Percentiles rank a stretch among this genome's conserved stretches.
These are phyloP conservation scores for Plasmopara viticola DNA, from an alignment of 352 stramenopile species.

Conservation along the genomic window DNA sequence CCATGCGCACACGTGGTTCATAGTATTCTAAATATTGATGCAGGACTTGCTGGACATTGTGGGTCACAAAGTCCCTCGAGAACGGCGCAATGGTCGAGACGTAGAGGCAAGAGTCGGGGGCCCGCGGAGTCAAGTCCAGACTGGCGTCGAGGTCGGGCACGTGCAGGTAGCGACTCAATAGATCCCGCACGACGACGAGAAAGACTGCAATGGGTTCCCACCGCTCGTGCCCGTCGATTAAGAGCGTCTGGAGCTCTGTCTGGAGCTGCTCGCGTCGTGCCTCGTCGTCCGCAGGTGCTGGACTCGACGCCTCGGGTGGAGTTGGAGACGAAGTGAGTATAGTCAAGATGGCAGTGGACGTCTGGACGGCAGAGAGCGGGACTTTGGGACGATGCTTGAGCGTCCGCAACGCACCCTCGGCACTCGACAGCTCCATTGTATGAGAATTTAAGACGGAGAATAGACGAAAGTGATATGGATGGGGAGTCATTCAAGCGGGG, in stretches of 20 bases:
- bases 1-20: conserved; percentile 77
- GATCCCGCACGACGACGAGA: conserved; percentile 46
- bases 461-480: neutral
- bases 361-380: conserved; percentile 31
- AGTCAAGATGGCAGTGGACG: conserved; percentile 30
- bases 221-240: conserved; percentile 48
- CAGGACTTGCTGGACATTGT: conserved; percentile 31
- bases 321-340: conserved; percentile 16
- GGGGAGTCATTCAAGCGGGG: conserved; percentile 1
- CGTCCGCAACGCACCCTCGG: conserved; percentile 63
- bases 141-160: conserved; percentile 26
- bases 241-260: conserved; percentile 42
- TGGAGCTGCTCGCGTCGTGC: conserved; percentile 35
- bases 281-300: conserved; percentile 4
- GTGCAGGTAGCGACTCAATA: conserved; percentile 32
- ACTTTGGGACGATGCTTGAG: conserved; percentile 68
- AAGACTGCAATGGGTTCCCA: conserved; percentile 76
- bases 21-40: conserved; percentile 77
- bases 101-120: conserved; percentile 12
- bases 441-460: neutral
- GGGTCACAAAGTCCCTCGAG: conserved; percentile 36
- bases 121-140: conserved; percentile 25
- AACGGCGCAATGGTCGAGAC: conserved; percentile 25
- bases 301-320: conserved; percentile 5
- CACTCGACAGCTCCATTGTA: conserved; percentile 61